Evolutionary conservation across 768 basidiomycete genomes (phyloP).

Genomic region (Tremella yokohamensis): DNA sequence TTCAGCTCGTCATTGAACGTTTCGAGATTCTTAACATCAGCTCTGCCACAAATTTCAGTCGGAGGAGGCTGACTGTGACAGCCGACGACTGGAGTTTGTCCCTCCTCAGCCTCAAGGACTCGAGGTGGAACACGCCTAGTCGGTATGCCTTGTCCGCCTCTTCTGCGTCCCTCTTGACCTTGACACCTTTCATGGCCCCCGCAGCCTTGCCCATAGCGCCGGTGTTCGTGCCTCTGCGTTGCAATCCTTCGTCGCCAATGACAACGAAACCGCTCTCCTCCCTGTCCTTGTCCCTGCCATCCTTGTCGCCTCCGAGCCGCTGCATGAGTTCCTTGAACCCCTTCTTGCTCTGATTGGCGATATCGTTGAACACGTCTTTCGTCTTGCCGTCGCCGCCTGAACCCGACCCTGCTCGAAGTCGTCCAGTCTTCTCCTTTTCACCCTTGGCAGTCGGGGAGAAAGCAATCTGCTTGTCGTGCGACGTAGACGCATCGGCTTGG

Average conservation of each 20-base stretch:
- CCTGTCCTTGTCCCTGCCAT: slow-evolving; percentile 49
- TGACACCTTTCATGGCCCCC: slow-evolving; percentile 67
- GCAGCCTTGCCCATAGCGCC: slow-evolving; percentile 19
- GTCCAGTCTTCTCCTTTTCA: slow-evolving; percentile 49
- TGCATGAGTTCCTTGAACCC: slow-evolving; percentile 82
- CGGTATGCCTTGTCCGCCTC: slow-evolving; percentile 95
- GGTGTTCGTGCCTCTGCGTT: slow-evolving; percentile 26
- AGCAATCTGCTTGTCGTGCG: slow-evolving; percentile 8
- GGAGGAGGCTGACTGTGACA: slow-evolving; percentile 61
- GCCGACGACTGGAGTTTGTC: slow-evolving; percentile 79
- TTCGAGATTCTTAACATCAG: slow-evolving; percentile 65
- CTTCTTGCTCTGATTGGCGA: slow-evolving; percentile 85
- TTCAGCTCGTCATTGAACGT: slow-evolving; percentile 72
- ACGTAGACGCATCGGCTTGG: slow-evolving; percentile 3
- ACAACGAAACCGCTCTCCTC: slow-evolving; percentile 57
- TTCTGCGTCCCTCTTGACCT: slow-evolving; percentile 82
- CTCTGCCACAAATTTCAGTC: neutral
- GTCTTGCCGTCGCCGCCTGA: slow-evolving; percentile 51
- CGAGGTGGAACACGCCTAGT: slow-evolving; percentile 85
- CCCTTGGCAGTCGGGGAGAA: slow-evolving; percentile 10
- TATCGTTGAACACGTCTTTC: slow-evolving; percentile 64
- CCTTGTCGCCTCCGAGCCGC: slow-evolving; percentile 59
- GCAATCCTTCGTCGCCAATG: slow-evolving; percentile 16
- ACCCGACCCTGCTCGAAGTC: slow-evolving; percentile 76
- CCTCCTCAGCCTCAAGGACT: slow-evolving; percentile 75